Percentiles rank a stretch among this genome's conserved stretches.
phyloP scores from a whole-genome alignment of 495 filamentous ascomycete genomes.

The Penicillium psychrofluorescens region DNA sequence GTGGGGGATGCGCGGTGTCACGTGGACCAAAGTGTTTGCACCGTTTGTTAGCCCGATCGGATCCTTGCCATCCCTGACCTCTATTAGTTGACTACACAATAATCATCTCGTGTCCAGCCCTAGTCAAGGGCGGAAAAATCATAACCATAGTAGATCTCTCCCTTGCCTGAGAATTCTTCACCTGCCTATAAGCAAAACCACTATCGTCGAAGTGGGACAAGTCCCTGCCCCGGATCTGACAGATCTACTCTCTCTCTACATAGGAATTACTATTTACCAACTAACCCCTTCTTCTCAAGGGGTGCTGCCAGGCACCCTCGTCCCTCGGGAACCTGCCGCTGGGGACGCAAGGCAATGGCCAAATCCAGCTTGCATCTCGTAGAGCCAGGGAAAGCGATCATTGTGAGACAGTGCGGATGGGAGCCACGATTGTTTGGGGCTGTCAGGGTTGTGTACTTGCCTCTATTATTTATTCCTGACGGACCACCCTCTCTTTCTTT shows the following conservation, averaged over 20 bases:
- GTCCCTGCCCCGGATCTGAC: slow-evolving; percentile 12
- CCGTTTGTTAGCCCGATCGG: background rate
- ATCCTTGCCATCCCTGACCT: no score
- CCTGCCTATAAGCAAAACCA: background rate
- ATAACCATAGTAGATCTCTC: background rate
- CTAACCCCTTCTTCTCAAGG: background rate
- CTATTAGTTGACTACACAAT: no score
- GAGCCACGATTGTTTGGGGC: slow-evolving; percentile 1
- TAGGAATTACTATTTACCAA: no score
- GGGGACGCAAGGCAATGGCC: slow-evolving; percentile 1
- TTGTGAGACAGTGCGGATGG: slow-evolving; percentile 23
- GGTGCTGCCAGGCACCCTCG: background rate
- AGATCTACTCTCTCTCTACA: slow-evolving; percentile 6
- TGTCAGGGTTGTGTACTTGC: background rate
- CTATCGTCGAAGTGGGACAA: slow-evolving; percentile 2
- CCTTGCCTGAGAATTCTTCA: background rate
- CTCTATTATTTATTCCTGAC: slow-evolving; percentile 4
- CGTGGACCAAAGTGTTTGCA: slow-evolving; percentile 2
- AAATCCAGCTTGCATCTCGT: background rate
- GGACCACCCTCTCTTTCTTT: slow-evolving; percentile 2
- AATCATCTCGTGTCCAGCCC: no score
- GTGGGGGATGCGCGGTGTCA: background rate
- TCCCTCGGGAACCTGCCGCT: background rate
- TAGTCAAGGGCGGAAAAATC: no score
- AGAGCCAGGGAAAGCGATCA: slow-evolving; percentile 1